Conservation (phyloP, 2,329 filamentous ascomycete species). For the Fusarium subglutinans region DNA sequence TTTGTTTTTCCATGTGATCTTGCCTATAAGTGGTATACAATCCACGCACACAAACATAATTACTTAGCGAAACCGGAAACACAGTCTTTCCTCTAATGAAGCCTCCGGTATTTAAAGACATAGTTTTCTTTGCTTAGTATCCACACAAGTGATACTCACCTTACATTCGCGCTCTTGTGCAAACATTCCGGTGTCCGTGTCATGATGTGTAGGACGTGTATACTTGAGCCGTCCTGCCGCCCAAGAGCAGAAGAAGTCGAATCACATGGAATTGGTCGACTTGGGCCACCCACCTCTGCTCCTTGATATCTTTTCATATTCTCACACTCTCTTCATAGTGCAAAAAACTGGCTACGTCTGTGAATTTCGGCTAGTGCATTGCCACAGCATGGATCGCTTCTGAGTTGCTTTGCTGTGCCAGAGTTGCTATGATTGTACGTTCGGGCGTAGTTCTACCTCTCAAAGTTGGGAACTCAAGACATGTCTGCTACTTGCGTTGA, state of each 20-base stretch:
- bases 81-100: not conserved
- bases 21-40: not conserved
- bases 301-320: not conserved
- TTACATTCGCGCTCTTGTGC: not conserved
- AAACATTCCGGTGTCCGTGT: slow-evolving; percentile 8
- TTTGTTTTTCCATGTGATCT: not conserved
- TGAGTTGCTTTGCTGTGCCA: slow-evolving; percentile 18
- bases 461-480: slow-evolving; percentile 30
- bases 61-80: not conserved
- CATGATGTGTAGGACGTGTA: not conserved
- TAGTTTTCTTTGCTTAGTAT: not conserved
- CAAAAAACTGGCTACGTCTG: slow-evolving; percentile 38
- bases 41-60: not conserved
- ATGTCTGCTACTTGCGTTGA: slow-evolving; percentile 16
- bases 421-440: slow-evolving; percentile 36
- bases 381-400: slow-evolving; percentile 34
- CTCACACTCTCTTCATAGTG: slow-evolving; percentile 33
- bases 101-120: not conserved
- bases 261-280: not conserved
- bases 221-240: not conserved
- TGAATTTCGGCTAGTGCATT: slow-evolving; percentile 35
- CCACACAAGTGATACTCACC: not conserved
- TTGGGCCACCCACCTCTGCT: not conserved
- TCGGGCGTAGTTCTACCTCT: slow-evolving; percentile 37
- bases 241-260: not conserved